Evolutionary conservation across 305 asterid genomes (phyloP), one percentile per base, ranked within the genome.

Genomic region (Rubia peregrina): DNA sequence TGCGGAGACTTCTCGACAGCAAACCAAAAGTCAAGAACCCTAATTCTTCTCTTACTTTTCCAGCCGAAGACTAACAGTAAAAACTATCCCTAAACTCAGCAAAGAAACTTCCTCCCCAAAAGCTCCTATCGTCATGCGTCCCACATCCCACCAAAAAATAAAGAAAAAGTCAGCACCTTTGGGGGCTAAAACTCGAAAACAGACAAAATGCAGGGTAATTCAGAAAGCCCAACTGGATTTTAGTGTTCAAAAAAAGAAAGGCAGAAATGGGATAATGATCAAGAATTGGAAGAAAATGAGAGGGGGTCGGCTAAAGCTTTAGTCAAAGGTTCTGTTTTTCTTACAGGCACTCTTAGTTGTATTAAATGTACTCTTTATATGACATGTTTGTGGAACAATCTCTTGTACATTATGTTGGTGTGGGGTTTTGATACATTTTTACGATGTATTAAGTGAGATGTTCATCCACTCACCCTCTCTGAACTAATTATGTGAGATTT

Each of bases 271-370:
- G 55, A 51, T 1, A 36, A 33, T 16, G 60, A 33, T 41, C 24
- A 33, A 53, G 24, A n/a, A 3, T 43, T 43, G 61, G 41, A 51
- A 16, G 61, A 9, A 69, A 69, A 40, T 11, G 57, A 64, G 56
- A 17, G 55, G n/a, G 30, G 48, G 40, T 7, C 19, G 43, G 61
- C 65, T n/a, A 33, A 26, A 33, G 79, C 36, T 74, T 9, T 57
- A 3, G 79, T 76, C 79, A 71, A 76, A 57, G 76, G 72, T 76
- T 61, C 56, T 59, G 56, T 53, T 57, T 53, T 22, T 38, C 51
- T 38, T 40, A 16, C 62, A 33, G 49, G 17, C 63, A 24, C 48
- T 40, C 21, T 57, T n/a, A 33, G 69, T 64, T 72, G 49, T 63
- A 61, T 64, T 60, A 19, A 55, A 56, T 43, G 56, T 16, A 42